Evolutionary conservation across 2,329 filamentous ascomycete species (phyloP).

Genomic region (Colletotrichum sp.): DNA sequence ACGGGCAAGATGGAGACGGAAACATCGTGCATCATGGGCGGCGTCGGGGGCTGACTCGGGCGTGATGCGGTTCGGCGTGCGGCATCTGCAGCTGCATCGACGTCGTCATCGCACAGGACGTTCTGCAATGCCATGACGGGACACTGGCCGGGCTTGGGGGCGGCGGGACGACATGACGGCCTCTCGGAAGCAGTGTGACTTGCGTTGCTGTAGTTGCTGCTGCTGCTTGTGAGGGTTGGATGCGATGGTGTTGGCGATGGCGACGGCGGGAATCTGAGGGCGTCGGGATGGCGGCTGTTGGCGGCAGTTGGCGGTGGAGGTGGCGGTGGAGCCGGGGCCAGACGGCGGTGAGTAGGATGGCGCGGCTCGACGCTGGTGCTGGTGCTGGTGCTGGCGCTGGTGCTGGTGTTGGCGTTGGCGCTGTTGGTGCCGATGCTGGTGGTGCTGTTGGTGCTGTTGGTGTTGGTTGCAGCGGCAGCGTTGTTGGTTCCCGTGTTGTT

Average conservation of each 20-base stretch:
- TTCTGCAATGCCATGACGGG: constrained; percentile 20
- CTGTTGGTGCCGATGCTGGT: background rate
- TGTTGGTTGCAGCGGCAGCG: background rate
- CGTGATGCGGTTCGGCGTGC: background rate
- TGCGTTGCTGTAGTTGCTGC: background rate
- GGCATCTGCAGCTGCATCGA: background rate
- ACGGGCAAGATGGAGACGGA: background rate
- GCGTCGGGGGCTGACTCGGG: constrained; percentile 15
- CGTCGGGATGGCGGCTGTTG: constrained; percentile 1
- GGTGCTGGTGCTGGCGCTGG: background rate
- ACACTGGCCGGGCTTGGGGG: constrained; percentile 6
- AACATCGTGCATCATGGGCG: constrained; percentile 9
- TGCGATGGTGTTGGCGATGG: constrained; percentile 16
- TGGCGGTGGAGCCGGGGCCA: background rate
- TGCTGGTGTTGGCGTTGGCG: background rate
- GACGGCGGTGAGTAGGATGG: background rate
- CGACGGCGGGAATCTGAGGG: constrained; percentile 11
- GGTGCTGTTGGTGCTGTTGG: background rate
- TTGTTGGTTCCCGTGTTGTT: background rate
- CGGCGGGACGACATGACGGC: background rate
- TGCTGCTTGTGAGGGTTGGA: background rate
- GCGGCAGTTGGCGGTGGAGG: background rate
- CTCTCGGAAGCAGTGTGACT: background rate
- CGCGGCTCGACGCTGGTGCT: background rate
- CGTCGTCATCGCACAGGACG: constrained; percentile 11